Percentiles rank a stretch among this genome's conserved stretches.
Conservation (phyloP, 106 monocot species). For the Dioscorea alata region DNA sequence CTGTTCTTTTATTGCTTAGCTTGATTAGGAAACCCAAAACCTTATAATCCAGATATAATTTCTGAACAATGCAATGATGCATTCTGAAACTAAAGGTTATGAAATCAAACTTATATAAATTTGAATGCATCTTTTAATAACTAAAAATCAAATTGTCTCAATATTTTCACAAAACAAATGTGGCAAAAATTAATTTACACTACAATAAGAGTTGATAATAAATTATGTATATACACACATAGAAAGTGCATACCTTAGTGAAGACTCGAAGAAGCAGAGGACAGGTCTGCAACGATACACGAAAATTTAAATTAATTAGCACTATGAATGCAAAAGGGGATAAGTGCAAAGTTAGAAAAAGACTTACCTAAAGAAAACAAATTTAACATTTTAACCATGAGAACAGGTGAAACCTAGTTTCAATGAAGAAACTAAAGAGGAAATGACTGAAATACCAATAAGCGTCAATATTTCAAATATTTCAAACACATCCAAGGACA, state of each 20-base stretch:
- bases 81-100: no score
- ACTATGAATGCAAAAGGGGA: not conserved
- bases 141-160: no score
- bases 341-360: not conserved
- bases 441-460: not conserved
- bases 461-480: not conserved
- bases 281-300: constrained; percentile 49
- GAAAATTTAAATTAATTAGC: not conserved
- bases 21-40: no score
- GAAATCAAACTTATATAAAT: no score
- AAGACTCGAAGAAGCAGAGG: constrained; percentile 70
- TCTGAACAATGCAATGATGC: no score
- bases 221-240: not conserved
- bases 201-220: no score
- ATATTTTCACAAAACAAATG: no score
- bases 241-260: constrained; percentile 44
- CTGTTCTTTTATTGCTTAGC: no score
- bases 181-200: no score
- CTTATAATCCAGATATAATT: no score
- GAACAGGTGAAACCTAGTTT: not conserved
- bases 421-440: not conserved
- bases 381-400: not conserved
- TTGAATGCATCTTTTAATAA: no score
- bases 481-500: not conserved
- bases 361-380: not conserved